A percentile compares a stretch with the other conserved stretches of the same genome.
phyloP scores from a whole-genome alignment of 805 yeast genomes.

The Candida verbasci region DNA sequence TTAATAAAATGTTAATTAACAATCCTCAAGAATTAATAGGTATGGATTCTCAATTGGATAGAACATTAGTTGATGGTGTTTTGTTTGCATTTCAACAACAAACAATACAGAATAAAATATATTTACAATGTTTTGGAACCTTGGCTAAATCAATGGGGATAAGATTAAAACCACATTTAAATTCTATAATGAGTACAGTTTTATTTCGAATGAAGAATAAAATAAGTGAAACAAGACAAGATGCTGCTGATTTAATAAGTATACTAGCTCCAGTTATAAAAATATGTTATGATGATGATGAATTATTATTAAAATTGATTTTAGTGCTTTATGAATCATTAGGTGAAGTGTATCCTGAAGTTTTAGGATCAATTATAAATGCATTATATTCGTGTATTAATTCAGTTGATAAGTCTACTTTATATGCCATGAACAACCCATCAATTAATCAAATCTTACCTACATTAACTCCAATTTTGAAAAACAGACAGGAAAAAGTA shows the following conservation, averaged over 20 bases:
- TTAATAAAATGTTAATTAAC: slow-evolving; percentile 49
- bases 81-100: slow-evolving; percentile 81
- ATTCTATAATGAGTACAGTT: slow-evolving; percentile 66
- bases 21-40: slow-evolving; percentile 39
- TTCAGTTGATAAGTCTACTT: slow-evolving; percentile 51
- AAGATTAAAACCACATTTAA: slow-evolving; percentile 66
- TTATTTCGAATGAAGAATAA: slow-evolving; percentile 72
- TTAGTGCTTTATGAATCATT: slow-evolving; percentile 81
- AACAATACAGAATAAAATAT: slow-evolving; percentile 47
- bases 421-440: slow-evolving; percentile 56
- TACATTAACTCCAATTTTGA: slow-evolving; percentile 83
- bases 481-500: slow-evolving; percentile 86
- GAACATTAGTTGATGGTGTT: slow-evolving; percentile 72
- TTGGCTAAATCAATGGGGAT: slow-evolving; percentile 58
- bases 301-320: slow-evolving; percentile 61
- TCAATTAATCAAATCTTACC: slow-evolving; percentile 81
- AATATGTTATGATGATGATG: slow-evolving; percentile 55
- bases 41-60: slow-evolving; percentile 57
- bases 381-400: slow-evolving; percentile 64
- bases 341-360: slow-evolving; percentile 95
- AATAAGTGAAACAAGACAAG: slow-evolving; percentile 68
- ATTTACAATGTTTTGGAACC: slow-evolving; percentile 61
- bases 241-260: slow-evolving; percentile 74
- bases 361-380: slow-evolving; percentile 75
- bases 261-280: slow-evolving; percentile 63